phyloP scores from a whole-genome alignment of 108 stramenopile species.

The Licmophora abbreviata region DNA sequence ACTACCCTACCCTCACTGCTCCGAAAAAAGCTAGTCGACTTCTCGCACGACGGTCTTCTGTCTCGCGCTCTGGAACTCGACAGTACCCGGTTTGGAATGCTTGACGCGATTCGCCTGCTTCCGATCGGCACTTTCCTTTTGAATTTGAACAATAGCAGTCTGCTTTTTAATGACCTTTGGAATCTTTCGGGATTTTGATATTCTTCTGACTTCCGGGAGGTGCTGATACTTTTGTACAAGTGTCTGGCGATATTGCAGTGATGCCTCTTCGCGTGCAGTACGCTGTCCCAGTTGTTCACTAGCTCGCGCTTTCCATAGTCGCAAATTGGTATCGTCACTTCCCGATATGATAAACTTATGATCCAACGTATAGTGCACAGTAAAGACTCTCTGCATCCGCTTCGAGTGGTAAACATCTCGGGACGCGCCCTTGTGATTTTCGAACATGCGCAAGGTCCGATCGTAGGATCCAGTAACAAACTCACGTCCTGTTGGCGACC shows the following conservation, averaged over 20 bases:
- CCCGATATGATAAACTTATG: slow-evolving; percentile 90
- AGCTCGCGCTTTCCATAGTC: slow-evolving; percentile 95
- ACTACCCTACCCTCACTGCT: no score
- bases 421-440: slow-evolving; percentile 34
- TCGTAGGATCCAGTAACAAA: slow-evolving; percentile 96
- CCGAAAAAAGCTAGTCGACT: slow-evolving; percentile 13
- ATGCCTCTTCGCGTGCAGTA: slow-evolving; percentile 75
- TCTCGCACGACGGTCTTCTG: slow-evolving; percentile 65
- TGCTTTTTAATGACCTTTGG: slow-evolving; percentile 94
- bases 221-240: slow-evolving; percentile 82
- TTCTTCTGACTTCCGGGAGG: slow-evolving; percentile 90
- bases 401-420: slow-evolving; percentile 96
- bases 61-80: slow-evolving; percentile 56
- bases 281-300: slow-evolving; percentile 87
- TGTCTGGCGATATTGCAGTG: slow-evolving; percentile 81
- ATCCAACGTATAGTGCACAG: slow-evolving; percentile 91
- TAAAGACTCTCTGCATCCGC: slow-evolving; percentile 98
- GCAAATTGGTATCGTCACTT: slow-evolving; percentile 94
- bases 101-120: slow-evolving; percentile 85
- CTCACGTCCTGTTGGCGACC: slow-evolving; percentile 95
- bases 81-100: slow-evolving; percentile 67
- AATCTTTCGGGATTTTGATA: slow-evolving; percentile 75
- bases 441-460: slow-evolving; percentile 91
- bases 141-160: slow-evolving; percentile 65
- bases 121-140: slow-evolving; percentile 83